Conservation (phyloP, 176 grass and related monocot genomes). For the Pontederia paniculata region DNA sequence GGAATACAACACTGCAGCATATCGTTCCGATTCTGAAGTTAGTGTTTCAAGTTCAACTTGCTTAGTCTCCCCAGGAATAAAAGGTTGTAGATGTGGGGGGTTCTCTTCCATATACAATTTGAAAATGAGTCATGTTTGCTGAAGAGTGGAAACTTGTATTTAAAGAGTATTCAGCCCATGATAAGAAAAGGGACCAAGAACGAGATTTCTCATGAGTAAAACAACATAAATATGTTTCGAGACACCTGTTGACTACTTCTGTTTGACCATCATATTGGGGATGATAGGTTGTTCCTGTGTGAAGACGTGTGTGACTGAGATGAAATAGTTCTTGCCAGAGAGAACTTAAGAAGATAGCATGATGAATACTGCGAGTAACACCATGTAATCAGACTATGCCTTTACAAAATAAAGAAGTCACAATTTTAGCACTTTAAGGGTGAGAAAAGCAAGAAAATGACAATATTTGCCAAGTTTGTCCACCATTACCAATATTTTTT, state of each 20-base stretch:
- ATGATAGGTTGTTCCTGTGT: background rate
- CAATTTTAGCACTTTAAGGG: background rate
- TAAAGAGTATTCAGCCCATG: background rate
- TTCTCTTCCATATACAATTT: background rate
- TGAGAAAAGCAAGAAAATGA: slow-evolving; percentile 3
- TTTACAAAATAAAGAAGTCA: background rate
- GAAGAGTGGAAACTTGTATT: background rate
- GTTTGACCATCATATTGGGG: slow-evolving; percentile 9
- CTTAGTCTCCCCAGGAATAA: background rate
- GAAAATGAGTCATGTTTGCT: background rate
- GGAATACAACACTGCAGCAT: background rate
- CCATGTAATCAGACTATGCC: background rate
- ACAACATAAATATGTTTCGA: slow-evolving; percentile 9
- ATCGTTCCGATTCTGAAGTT: too few relatives aligned
- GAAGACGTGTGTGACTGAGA: background rate
- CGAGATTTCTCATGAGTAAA: background rate
- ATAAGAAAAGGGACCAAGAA: background rate
- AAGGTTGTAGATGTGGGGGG: background rate
- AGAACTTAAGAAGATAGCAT: background rate
- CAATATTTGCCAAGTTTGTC: slow-evolving; percentile 2
- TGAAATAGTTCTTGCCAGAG: slow-evolving; percentile 5
- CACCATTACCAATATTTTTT: background rate
- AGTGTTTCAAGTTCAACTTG: too few relatives aligned
- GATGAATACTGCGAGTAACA: background rate
- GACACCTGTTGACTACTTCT: background rate